Base-by-base conservation (phyloP, 208 protist genomes). In the Trypanosoma rangeli region DNA sequence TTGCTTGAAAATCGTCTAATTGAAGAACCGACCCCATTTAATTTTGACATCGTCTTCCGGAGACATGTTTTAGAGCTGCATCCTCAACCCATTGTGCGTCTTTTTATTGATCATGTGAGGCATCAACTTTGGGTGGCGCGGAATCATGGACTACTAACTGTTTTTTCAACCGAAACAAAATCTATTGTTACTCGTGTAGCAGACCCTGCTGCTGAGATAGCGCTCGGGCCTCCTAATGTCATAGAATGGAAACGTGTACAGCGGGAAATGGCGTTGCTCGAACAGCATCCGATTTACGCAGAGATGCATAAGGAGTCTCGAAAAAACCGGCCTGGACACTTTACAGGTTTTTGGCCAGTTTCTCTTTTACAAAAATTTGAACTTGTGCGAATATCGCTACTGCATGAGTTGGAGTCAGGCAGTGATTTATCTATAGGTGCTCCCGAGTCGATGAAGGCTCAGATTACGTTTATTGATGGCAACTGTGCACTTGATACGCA, bases 131-230 rank as follows among this genome's bases (percentile, higher is more conserved):
- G 88, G 87, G 78, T 92, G 31, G 81, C 86, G 13, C 84, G 91
- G 22, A 83, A 86, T 73, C 86, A 94, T 73, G 91, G 91, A 54
- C 70, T 87, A 8, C 66, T 93, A 18, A 87, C 82, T 0, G 48
- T 96, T 42, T 84, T 94, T 80, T 85, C 81, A 16, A 92, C 83
- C n/a, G 65, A 79, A 26, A 84, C 79, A 24, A 90, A 91, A 61
- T 59, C 63, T 28, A 63, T 94, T 33, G 62, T 96, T 28, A 80
- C 85, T 2, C 86, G 85, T 52, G 59, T 96, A 22, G 59, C 83
- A 16, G 86, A 94, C 69, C 91, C 91, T 4, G 89, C 76, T 24
- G 79, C 87, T 12, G 76, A 85, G 48, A 61, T 55, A 1, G 74
- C 87, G 16, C 75, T 92, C 16, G 83, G 85, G 7, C 83, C 88